Conservation (phyloP, 805 yeast species). For the Saccharomycopsis sp. region DNA sequence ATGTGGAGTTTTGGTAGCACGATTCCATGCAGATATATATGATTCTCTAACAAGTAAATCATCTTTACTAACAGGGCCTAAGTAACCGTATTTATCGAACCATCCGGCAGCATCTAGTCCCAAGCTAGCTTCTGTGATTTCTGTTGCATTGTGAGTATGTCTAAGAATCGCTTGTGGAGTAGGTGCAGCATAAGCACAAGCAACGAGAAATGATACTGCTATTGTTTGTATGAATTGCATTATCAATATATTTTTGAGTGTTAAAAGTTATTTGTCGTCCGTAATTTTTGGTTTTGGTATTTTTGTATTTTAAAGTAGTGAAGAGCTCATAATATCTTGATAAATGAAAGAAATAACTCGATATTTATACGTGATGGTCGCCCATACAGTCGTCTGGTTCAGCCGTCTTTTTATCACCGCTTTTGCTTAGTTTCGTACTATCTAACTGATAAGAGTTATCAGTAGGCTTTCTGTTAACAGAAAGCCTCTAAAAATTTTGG, state of each 20-base stretch:
- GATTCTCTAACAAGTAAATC: conserved; percentile 57
- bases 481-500: background rate
- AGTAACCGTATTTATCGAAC: conserved; percentile 71
- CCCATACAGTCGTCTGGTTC: too few species aligned
- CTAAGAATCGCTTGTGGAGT: background rate
- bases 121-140: conserved; percentile 7
- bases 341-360: too few species aligned
- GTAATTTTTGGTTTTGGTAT: too few species aligned
- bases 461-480: background rate
- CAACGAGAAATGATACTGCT: too few species aligned
- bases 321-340: too few species aligned
- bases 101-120: conserved; percentile 21
- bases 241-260: too few species aligned
- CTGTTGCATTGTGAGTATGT: background rate
- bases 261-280: too few species aligned
- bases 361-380: too few species aligned
- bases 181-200: background rate
- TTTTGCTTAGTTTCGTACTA: background rate
- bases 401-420: too few species aligned
- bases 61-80: conserved; percentile 57
- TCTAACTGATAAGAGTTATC: background rate
- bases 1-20: conserved; percentile 61
- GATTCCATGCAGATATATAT: conserved; percentile 63
- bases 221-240: too few species aligned
- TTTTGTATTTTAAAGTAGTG: too few species aligned